These are phyloP conservation scores for Sanchytrium tribonematis DNA, from an alignment of 371 early-diverging fungal genomes.

Conservation along the genomic window DNA sequence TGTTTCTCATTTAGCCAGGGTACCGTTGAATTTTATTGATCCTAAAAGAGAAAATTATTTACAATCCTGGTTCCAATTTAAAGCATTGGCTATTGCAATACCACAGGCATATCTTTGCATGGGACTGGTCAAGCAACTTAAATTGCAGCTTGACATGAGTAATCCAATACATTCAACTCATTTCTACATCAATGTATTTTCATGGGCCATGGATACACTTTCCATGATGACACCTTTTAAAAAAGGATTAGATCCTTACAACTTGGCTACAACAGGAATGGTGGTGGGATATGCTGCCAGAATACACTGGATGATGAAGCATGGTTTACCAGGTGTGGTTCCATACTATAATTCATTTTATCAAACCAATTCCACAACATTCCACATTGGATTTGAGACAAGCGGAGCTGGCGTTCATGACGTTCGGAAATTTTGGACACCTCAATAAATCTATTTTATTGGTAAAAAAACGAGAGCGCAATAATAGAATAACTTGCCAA, in stretches of 20 bases:
- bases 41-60: neutral
- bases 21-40: neutral
- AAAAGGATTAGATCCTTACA: neutral
- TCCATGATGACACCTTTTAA: neutral
- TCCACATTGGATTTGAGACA: neutral
- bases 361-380: neutral
- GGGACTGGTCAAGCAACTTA: neutral
- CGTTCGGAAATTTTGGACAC: neutral
- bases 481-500: constrained; percentile 37
- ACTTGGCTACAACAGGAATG: neutral
- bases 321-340: neutral
- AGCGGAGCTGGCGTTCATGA: neutral
- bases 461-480: constrained; percentile 32
- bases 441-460: neutral
- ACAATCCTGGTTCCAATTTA: neutral
- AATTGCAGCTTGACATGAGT: neutral
- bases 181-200: neutral
- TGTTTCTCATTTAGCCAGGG: neutral
- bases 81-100: neutral
- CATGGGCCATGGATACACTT: neutral
- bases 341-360: neutral
- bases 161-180: neutral
- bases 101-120: neutral
- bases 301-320: neutral
- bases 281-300: neutral